A percentile compares a stretch with the other conserved stretches of the same genome.
Evolutionary conservation across 306 rosid genomes (phyloP).

Genomic region (Prunus mira): DNA sequence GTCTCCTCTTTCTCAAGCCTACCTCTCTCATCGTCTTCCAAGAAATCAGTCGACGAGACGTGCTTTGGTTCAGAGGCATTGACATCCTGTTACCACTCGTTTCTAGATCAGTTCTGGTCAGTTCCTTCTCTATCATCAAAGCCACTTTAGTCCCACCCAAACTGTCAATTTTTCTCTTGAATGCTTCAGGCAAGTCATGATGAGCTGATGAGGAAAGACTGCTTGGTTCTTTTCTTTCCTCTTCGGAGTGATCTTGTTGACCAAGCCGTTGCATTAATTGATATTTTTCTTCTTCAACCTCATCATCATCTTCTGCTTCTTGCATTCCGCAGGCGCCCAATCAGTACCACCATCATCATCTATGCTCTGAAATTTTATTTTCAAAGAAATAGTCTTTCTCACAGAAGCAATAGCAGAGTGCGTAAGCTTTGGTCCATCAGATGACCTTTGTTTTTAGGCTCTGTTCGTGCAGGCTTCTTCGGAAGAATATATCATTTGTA

Average conservation of each 20-base stretch:
- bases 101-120: background rate
- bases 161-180: background rate
- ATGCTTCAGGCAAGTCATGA: conserved; percentile 2
- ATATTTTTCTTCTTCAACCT: background rate
- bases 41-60: background rate
- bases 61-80: conserved; percentile 7
- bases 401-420: background rate
- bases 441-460: background rate
- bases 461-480: background rate
- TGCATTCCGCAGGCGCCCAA: background rate
- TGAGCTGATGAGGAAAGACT: background rate
- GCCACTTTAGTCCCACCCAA: background rate
- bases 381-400: background rate
- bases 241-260: background rate
- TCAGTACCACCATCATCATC: background rate
- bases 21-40: background rate
- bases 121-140: background rate
- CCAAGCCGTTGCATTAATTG: background rate
- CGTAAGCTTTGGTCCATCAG: background rate
- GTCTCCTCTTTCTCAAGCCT: background rate
- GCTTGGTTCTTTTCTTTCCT: background rate
- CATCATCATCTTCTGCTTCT: background rate
- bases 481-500: no score
- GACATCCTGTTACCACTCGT: background rate
- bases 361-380: background rate